A percentile compares a stretch with the other conserved stretches of the same genome.
These are phyloP conservation scores for Dryadomyces quercus-mongolicae DNA, from an alignment of 2,329 filamentous ascomycete genomes.

Conservation along the genomic window DNA sequence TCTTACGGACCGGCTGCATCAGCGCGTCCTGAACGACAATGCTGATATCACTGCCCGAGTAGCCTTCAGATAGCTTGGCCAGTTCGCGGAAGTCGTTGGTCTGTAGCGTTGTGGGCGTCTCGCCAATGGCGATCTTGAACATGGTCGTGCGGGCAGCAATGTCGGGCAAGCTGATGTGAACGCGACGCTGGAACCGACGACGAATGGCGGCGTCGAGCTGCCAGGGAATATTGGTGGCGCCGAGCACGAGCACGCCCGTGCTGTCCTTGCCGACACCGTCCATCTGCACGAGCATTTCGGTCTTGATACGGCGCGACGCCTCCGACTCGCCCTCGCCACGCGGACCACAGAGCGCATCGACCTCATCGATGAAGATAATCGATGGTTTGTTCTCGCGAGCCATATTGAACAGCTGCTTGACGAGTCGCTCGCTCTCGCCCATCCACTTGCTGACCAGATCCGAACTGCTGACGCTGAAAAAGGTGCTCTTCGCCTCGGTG, in stretches of 20 bases:
- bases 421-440: slow-evolving; percentile 95
- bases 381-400: slow-evolving; percentile 95
- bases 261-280: slow-evolving; percentile 96
- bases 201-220: slow-evolving; percentile 94
- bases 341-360: slow-evolving; percentile 88
- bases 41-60: slow-evolving; percentile 89
- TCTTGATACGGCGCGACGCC: slow-evolving; percentile 95
- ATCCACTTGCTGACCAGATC: slow-evolving; percentile 99
- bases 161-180: slow-evolving; percentile 91
- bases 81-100: slow-evolving; percentile 68
- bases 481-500: slow-evolving; percentile 96
- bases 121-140: slow-evolving; percentile 92
- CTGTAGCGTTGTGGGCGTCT: slow-evolving; percentile 76
- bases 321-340: slow-evolving; percentile 93
- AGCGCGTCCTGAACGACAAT: slow-evolving; percentile 93
- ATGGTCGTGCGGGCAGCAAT: slow-evolving; percentile 75
- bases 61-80: slow-evolving; percentile 77
- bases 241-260: slow-evolving; percentile 84
- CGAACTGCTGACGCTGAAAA: slow-evolving; percentile 96
- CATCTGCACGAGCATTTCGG: slow-evolving; percentile 97
- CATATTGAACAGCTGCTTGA: slow-evolving; percentile 96
- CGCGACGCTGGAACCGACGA: slow-evolving; percentile 86
- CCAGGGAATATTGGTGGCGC: slow-evolving; percentile 98
- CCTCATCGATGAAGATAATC: slow-evolving; percentile 46
- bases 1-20: slow-evolving; percentile 95